Percentiles rank a stretch among this genome's conserved stretches.
phyloP scores from a whole-genome alignment of 148 eudicot species.

The Euryodendron excelsum region DNA sequence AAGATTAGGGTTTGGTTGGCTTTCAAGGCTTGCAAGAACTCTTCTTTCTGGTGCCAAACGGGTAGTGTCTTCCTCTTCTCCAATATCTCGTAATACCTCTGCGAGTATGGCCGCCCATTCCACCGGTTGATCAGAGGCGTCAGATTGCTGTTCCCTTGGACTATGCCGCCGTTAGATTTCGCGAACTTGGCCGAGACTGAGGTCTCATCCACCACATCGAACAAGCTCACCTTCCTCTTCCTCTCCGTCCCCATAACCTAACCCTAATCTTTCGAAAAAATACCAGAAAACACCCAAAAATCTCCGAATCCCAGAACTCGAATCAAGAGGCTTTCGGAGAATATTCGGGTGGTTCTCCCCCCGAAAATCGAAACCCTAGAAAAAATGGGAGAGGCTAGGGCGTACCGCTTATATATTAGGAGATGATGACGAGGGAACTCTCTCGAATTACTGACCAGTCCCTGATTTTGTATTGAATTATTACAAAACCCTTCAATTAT shows the following conservation, averaged over 20 bases:
- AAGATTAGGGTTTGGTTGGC: slow-evolving; percentile 67
- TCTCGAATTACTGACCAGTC: not conserved
- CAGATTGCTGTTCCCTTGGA: slow-evolving; percentile 20
- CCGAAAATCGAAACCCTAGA: slow-evolving; percentile 21
- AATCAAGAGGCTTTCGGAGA: not conserved
- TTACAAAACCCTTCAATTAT: not conserved
- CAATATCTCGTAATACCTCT: slow-evolving; percentile 66
- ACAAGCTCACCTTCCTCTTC: slow-evolving; percentile 92
- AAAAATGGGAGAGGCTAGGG: not conserved
- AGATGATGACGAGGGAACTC: not conserved
- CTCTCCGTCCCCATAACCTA: slow-evolving; percentile 78
- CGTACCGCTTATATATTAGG: not conserved
- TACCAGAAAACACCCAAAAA: not conserved
- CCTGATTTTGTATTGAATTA: not conserved
- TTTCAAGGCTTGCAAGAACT: slow-evolving; percentile 59
- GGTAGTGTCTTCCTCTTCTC: slow-evolving; percentile 89
- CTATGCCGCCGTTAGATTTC: slow-evolving; percentile 43
- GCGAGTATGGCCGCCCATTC: slow-evolving; percentile 71
- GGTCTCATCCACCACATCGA: slow-evolving; percentile 83
- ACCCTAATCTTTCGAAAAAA: not conserved
- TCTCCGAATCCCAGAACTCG: not conserved
- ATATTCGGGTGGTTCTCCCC: not conserved
- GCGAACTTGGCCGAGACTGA: slow-evolving; percentile 23
- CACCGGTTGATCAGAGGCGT: slow-evolving; percentile 47
- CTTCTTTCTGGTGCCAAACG: slow-evolving; percentile 96